Conservation (phyloP, 495 filamentous ascomycete species). For the Neurospora discreta region DNA sequence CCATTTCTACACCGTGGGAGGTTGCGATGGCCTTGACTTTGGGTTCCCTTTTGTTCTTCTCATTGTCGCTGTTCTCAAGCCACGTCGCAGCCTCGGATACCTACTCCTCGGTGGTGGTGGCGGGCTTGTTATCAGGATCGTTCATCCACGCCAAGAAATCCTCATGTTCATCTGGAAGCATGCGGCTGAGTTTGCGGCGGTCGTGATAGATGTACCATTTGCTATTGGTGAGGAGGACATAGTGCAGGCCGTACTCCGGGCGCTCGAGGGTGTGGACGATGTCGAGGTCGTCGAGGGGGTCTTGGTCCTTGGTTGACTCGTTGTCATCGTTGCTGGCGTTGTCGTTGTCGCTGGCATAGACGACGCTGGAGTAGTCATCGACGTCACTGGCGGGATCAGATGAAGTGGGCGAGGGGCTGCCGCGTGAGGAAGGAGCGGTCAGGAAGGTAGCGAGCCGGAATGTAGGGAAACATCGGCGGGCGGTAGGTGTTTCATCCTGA, state of each 20-base stretch:
- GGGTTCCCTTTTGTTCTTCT: not conserved
- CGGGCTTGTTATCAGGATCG: not conserved
- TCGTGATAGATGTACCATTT: not conserved
- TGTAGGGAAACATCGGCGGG: not conserved
- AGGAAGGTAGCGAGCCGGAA: not conserved
- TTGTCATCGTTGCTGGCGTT: not conserved
- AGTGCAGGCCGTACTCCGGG: not conserved
- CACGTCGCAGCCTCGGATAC: not conserved
- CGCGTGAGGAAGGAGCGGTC: not conserved
- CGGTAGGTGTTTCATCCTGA: not conserved
- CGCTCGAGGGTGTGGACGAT: not conserved
- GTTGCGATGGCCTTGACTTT: not conserved
- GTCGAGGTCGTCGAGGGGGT: not conserved
- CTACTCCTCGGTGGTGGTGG: not conserved
- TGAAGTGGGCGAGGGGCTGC: not conserved
- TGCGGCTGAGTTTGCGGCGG: not conserved
- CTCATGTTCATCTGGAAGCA: not conserved
- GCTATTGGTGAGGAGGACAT: not conserved
- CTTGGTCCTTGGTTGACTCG: not conserved
- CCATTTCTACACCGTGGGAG: not conserved
- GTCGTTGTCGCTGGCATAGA: not conserved
- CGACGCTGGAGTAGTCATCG: not conserved
- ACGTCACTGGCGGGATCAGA: not conserved
- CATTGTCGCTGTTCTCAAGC: not conserved
- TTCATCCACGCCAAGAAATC: not conserved